Evolutionary conservation across 225 moss, liverwort and hornwort genomes (phyloP), one percentile per base, ranked within the genome.

Genomic region (Pleurozium schreberi): DNA sequence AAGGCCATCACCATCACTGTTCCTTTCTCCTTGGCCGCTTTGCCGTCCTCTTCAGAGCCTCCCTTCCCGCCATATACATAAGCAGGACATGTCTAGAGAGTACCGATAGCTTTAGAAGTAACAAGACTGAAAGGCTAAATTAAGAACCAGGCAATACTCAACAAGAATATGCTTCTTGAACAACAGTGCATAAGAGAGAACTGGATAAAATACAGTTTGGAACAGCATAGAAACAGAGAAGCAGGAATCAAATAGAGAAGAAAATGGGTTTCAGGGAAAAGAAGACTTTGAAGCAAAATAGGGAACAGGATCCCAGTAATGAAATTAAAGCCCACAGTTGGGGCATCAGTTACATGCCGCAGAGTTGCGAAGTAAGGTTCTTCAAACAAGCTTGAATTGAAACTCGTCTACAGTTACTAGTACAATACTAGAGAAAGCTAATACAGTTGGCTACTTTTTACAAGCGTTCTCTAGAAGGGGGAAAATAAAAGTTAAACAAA

Each of bases 1-100:
- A 97, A 92, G 33, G 98, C 88, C 98, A 99, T 99, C 75, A 99
- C 98, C 80, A 94, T 96, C 55, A 99, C 91, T 84, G 93, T 89
- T 40, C 94, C 94, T 90, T 96, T 96, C 42, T 90, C 90, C 69
- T 91, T 92, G 17, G 80, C 67, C 81, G 61, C 83, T 68, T 92
- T 91, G 65, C 85, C 81, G 36, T 96, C 95, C 82, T 78, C 90
- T 88, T 91, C 94, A 49, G 88, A 89, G 83, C 45, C 88, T 87
- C 96, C 90, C 85, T 96, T 96, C 31, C 97, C 97, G n/a, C n/a
- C n/a, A n/a, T 31, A 31, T 7, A 22, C 11, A 11, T 40, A 3
- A 57, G 69, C 69, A 55, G n/a, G 3, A 69, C 22, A 52, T 30
- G 40, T 68, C n/a, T 53, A 22, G 22, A 31, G 31, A 6, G 11